Evolutionary conservation across 2,329 filamentous ascomycete species (phyloP), one percentile per base, ranked within the genome.

Genomic region (Neonectria ditissima): DNA sequence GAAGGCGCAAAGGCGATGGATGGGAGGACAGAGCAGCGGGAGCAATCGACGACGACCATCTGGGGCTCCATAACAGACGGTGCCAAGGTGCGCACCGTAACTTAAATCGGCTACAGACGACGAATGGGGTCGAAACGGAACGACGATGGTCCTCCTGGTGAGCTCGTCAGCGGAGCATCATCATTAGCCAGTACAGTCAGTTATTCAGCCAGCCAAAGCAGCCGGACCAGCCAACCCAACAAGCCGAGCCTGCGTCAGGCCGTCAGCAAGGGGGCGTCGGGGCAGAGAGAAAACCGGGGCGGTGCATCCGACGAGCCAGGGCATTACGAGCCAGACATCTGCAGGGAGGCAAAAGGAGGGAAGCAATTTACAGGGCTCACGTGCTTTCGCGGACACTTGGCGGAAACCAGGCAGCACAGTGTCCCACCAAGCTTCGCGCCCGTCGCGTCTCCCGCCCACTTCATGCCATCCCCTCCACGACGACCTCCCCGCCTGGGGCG

Each of bases 301-400:
- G 28, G 24, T 24, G 48, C 34, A 47, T 26, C 32, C 37, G 45
- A 37, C 30, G 14, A 37, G 50, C 26, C 52, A 32, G 32, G 16
- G 11, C 22, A 10, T 9, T 45, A 13, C 20, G 37, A 34, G 32
- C 22, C 37, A 41, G 20, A 41, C n/a, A n/a, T 20, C 18, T 34
- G 24, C 39, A 52, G 59, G 59, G 45, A 51, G 52, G 43, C 58
- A 44, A 30, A 26, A 24, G 41, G 28, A 37, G 41, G 20, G 7
- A 54, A 20, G 37, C 32, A 55, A 48, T 54, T 60, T 72, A 71
- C 65, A 51, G 69, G 63, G 53, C 72, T 82, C 80, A 82, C 80
- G 80, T 82, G 80, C 75, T 77, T 79, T 79, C 80, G 80, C 77
- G 80, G 73, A 72, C 73, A 77, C 73, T 74, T 81, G 78, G 80